Evolutionary conservation across 768 basidiomycete species (phyloP).

Genomic region (Mycena epipterygia): DNA sequence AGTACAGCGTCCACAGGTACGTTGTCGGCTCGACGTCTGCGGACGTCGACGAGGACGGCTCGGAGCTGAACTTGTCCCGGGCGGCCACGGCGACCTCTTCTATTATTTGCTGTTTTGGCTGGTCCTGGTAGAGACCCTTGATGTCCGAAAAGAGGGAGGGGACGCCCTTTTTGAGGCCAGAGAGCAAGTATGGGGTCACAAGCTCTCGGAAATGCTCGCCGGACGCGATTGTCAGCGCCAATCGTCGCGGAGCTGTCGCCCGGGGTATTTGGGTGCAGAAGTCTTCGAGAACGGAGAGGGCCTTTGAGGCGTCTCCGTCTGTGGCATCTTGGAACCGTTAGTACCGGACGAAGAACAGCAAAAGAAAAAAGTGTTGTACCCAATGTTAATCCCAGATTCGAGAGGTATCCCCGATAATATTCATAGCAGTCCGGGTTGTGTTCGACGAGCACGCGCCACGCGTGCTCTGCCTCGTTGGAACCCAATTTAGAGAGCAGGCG

Average conservation of each 20-base stretch:
- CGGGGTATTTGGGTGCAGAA: constrained; percentile 75
- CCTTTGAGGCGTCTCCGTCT: constrained; percentile 65
- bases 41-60: constrained; percentile 39
- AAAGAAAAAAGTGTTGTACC: constrained; percentile 58
- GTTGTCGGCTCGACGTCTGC: constrained; percentile 74
- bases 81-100: constrained; percentile 76
- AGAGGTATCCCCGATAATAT: constrained; percentile 84
- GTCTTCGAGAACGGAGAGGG: constrained; percentile 69
- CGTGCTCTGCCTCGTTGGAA: constrained; percentile 79
- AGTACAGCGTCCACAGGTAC: constrained; percentile 96
- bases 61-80: constrained; percentile 50
- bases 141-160: constrained; percentile 95
- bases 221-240: constrained; percentile 77
- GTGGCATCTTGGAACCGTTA: constrained; percentile 51
- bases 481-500: constrained; percentile 80
- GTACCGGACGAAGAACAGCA: not conserved
- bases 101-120: constrained; percentile 74
- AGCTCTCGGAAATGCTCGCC: constrained; percentile 79
- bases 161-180: constrained; percentile 84
- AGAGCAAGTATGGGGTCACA: constrained; percentile 74
- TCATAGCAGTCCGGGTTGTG: constrained; percentile 87
- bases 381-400: constrained; percentile 73
- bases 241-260: constrained; percentile 78
- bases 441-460: constrained; percentile 86
- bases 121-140: constrained; percentile 83